A percentile compares a stretch with the other conserved stretches of the same genome.
These are phyloP conservation scores for Metschnikowia baotianmanensis DNA, from an alignment of 805 yeast genomes.

Conservation along the genomic window DNA sequence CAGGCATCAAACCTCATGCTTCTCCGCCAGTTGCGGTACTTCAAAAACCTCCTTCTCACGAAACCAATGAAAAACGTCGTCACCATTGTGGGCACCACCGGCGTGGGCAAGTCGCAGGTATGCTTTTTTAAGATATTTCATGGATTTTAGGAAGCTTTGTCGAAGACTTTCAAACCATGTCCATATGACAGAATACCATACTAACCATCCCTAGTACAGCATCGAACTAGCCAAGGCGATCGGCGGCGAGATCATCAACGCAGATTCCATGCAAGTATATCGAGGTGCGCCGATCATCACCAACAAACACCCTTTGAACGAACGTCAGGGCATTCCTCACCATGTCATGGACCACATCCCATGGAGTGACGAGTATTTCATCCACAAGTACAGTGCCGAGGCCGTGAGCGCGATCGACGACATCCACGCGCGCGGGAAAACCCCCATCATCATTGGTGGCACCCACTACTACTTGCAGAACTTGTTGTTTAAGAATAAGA, in stretches of 20 bases:
- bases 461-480: slow-evolving; percentile 91
- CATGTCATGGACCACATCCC: slow-evolving; percentile 82
- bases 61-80: slow-evolving; percentile 42
- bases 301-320: slow-evolving; percentile 84
- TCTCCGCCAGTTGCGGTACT: slow-evolving; percentile 18
- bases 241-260: slow-evolving; percentile 89
- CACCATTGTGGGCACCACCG: slow-evolving; percentile 88
- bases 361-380: slow-evolving; percentile 80
- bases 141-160: too few relatives aligned
- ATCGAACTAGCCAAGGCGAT: slow-evolving; percentile 74
- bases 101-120: slow-evolving; percentile 90
- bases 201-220: slow-evolving; percentile 44
- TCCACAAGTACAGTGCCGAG: slow-evolving; percentile 74
- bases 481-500: slow-evolving; percentile 66
- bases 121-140: slow-evolving; percentile 13
- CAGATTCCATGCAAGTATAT: slow-evolving; percentile 97
- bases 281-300: slow-evolving; percentile 70
- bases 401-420: slow-evolving; percentile 62
- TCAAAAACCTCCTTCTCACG: slow-evolving; percentile 30
- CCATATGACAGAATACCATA: too few relatives aligned
- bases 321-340: slow-evolving; percentile 73
- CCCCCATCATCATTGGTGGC: slow-evolving; percentile 92
- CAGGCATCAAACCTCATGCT: slow-evolving; percentile 10
- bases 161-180: too few relatives aligned
- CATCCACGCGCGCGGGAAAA: slow-evolving; percentile 62